Percentiles rank a stretch among this genome's conserved stretches.
Evolutionary conservation across 306 rosid genomes (phyloP).

Genomic region (Trifolium dubium): DNA sequence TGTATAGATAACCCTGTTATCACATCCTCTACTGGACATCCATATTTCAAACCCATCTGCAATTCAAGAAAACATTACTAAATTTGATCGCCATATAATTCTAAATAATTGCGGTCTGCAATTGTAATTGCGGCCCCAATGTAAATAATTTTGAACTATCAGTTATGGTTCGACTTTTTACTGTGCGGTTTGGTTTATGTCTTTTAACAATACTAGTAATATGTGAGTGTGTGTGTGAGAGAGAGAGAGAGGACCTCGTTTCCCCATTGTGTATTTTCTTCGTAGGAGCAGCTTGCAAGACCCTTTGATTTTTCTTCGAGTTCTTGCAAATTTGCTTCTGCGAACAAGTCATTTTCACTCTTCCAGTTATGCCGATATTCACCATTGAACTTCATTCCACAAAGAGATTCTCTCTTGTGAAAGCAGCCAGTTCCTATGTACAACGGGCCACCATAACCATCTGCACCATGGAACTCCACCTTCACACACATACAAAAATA

Average conservation of each 20-base stretch:
- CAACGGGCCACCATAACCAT: constrained; percentile 71
- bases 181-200: too few species aligned
- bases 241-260: constrained; percentile 52
- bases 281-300: constrained; percentile 70
- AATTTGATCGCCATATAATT: background rate
- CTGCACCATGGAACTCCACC: constrained; percentile 69
- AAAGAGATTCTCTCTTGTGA: constrained; percentile 72
- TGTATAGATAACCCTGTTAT: constrained; percentile 77
- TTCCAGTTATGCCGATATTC: constrained; percentile 47
- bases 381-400: constrained; percentile 58
- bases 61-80: background rate
- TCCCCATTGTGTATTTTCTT: constrained; percentile 83
- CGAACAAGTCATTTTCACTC: constrained; percentile 29
- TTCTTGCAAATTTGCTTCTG: constrained; percentile 39
- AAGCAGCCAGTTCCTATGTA: constrained; percentile 80
- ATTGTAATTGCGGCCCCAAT: background rate
- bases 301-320: constrained; percentile 57
- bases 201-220: too few species aligned
- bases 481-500: constrained; percentile 32
- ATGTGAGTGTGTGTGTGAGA: background rate
- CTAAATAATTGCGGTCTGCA: background rate
- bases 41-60: constrained; percentile 78
- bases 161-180: too few species aligned
- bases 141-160: background rate
- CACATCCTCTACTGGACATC: constrained; percentile 83